A percentile compares a stretch with the other conserved stretches of the same genome.
phyloP scores from a whole-genome alignment of 495 filamentous ascomycete species.

The Neurospora cerealis region DNA sequence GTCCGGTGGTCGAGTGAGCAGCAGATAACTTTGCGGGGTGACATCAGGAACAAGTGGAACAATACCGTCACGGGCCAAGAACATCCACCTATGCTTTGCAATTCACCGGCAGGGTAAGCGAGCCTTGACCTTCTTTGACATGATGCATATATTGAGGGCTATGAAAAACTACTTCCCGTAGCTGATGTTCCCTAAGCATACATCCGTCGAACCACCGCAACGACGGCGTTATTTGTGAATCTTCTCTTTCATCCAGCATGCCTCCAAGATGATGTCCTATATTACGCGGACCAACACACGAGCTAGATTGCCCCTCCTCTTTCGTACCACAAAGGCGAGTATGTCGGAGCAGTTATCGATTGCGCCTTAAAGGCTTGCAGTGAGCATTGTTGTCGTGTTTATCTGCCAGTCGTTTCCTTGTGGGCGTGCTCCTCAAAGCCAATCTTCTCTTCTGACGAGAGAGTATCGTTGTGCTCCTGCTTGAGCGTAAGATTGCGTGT shows the following conservation, averaged over 20 bases:
- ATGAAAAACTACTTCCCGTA: neutral
- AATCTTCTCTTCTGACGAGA: slow-evolving; percentile 22
- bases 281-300: neutral
- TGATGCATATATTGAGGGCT: neutral
- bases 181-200: neutral
- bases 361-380: neutral
- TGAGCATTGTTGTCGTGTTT: neutral
- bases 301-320: neutral
- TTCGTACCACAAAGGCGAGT: neutral
- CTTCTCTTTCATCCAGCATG: neutral
- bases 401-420: slow-evolving; percentile 3
- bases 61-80: neutral
- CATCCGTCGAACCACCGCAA: neutral
- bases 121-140: neutral
- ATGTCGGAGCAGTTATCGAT: neutral
- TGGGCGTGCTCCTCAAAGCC: slow-evolving; percentile 4
- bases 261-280: neutral
- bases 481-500: slow-evolving; percentile 19
- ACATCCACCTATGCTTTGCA: neutral
- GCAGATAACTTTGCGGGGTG: neutral
- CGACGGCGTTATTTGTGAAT: neutral
- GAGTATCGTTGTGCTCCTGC: slow-evolving; percentile 23
- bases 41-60: neutral
- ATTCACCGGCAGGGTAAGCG: neutral
- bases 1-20: neutral